Evolutionary conservation across 805 yeast genomes (phyloP).

Genomic region (Yarrowia hollandica): DNA sequence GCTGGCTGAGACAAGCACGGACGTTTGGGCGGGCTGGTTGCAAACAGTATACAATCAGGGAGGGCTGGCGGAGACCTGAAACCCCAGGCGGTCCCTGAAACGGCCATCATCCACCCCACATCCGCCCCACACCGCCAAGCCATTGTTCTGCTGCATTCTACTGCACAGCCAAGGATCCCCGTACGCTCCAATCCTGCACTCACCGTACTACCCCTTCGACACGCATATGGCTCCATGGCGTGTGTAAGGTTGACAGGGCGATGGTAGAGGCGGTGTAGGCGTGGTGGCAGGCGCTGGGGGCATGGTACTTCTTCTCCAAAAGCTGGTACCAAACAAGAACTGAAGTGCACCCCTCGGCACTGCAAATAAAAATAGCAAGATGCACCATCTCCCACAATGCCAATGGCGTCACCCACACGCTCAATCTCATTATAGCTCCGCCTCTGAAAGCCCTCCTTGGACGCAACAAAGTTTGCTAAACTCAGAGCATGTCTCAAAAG

Average conservation of each 20-base stretch:
- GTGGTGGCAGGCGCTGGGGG: no score
- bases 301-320: no score
- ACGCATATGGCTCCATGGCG: constrained; percentile 6
- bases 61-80: not conserved
- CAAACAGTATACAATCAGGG: no score
- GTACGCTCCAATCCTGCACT: not conserved
- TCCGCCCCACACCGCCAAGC: not conserved
- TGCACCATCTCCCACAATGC: not conserved
- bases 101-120: no score
- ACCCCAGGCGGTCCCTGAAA: no score
- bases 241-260: constrained; percentile 13
- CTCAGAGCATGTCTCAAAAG: constrained; percentile 17
- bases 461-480: constrained; percentile 12
- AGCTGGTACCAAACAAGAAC: no score
- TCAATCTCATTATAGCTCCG: not conserved
- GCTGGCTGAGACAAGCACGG: constrained; percentile 20
- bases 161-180: constrained; percentile 11
- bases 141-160: not conserved
- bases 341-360: not conserved
- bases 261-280: no score
- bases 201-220: constrained; percentile 12
- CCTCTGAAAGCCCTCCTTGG: not conserved
- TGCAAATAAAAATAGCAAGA: not conserved
- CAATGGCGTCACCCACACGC: constrained; percentile 13
- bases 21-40: no score